phyloP scores from a whole-genome alignment of 2,329 filamentous ascomycete species.

The Clarireedia sp. region DNA sequence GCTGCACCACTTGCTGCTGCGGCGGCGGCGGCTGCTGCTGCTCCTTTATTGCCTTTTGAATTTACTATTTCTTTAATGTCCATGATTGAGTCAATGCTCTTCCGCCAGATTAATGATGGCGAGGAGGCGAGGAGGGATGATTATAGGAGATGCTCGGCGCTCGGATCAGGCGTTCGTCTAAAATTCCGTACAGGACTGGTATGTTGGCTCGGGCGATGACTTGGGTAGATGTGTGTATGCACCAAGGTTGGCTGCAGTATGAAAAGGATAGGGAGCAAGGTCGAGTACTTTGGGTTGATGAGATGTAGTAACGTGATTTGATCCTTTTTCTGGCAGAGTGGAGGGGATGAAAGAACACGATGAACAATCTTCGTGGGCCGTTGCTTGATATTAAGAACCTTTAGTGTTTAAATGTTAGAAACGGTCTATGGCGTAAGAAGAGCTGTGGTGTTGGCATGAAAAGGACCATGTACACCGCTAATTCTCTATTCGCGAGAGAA shows the following conservation, averaged over 20 bases:
- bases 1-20: slow-evolving; percentile 24
- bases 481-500: slow-evolving; percentile 15
- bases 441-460: slow-evolving; percentile 6
- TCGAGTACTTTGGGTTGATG: too few relatives aligned
- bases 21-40: slow-evolving; percentile 23
- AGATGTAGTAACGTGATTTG: background rate
- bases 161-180: slow-evolving; percentile 29
- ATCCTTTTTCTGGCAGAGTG: background rate
- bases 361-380: background rate
- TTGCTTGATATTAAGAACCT: slow-evolving; percentile 2
- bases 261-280: slow-evolving; percentile 2
- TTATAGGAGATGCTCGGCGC: slow-evolving; percentile 23
- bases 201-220: slow-evolving; percentile 18
- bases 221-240: slow-evolving; percentile 20
- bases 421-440: slow-evolving; percentile 6
- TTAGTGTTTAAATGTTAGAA: slow-evolving; percentile 7
- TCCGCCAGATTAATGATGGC: background rate
- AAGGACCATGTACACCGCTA: slow-evolving; percentile 21
- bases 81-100: slow-evolving; percentile 20
- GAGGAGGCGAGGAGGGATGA: slow-evolving; percentile 11
- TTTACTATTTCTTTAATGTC: slow-evolving; percentile 33
- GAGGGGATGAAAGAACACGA: background rate
- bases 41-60: slow-evolving; percentile 28
- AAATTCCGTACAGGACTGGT: slow-evolving; percentile 17
- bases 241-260: slow-evolving; percentile 14